phyloP scores from a whole-genome alignment of 306 rosid genomes.

The Carpinus viminea region DNA sequence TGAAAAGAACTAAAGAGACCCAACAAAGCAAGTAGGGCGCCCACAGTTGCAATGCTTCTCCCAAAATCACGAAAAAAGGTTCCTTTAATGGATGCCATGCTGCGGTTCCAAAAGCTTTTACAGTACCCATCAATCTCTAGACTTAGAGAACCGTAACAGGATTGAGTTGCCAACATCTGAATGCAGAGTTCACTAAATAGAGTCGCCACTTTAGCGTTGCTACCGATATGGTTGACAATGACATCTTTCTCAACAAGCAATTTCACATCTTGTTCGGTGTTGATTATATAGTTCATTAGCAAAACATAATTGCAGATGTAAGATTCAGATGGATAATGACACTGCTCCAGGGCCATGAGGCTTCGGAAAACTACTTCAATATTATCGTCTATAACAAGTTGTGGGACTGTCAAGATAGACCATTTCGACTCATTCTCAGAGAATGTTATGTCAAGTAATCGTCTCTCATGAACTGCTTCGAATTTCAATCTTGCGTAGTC shows the following conservation, averaged over 20 bases:
- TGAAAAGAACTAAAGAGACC: too few relatives aligned
- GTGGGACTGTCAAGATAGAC: constrained; percentile 10
- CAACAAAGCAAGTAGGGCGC: too few relatives aligned
- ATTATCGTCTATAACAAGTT: neutral
- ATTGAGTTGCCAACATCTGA: neutral
- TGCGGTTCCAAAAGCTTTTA: constrained; percentile 5
- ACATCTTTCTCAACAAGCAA: constrained; percentile 22
- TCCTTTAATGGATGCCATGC: constrained; percentile 19
- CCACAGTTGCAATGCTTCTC: constrained; percentile 30
- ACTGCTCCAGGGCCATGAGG: constrained; percentile 34
- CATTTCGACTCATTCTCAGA: neutral
- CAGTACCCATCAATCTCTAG: neutral
- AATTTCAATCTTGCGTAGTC: neutral
- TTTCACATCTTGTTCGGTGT: constrained; percentile 27
- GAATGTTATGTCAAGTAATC: neutral
- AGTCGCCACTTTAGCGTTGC: constrained; percentile 9
- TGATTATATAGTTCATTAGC: constrained; percentile 22
- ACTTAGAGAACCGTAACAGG: constrained; percentile 5
- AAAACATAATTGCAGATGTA: constrained; percentile 27
- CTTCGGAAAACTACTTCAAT: constrained; percentile 27
- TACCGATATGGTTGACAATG: constrained; percentile 18
- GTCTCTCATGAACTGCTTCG: neutral
- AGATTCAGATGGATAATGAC: constrained; percentile 12
- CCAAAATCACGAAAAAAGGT: constrained; percentile 36
- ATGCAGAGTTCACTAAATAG: constrained; percentile 15